Percentiles rank a stretch among this genome's conserved stretches.
Evolutionary conservation across 2,329 filamentous ascomycete genomes (phyloP).

Genomic region (Calonectria leucothoes): DNA sequence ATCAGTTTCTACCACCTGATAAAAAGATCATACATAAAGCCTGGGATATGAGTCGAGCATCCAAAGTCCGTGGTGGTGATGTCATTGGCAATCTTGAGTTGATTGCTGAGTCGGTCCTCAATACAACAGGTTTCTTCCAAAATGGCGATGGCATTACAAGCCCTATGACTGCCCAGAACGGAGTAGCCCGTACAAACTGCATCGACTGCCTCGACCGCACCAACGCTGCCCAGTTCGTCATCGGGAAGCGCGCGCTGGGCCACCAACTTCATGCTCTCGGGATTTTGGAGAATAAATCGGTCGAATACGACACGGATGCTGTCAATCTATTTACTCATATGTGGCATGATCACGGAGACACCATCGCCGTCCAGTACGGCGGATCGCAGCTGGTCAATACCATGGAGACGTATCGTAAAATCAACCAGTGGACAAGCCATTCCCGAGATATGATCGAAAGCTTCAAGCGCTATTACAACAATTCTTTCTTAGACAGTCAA

Average conservation of each 20-base stretch:
- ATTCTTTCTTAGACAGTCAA: conserved; percentile 97
- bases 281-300: conserved; percentile 79
- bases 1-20: conserved; percentile 86
- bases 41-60: conserved; percentile 98
- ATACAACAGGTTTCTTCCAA: conserved; percentile 91
- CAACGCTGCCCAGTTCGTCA: conserved; percentile 97
- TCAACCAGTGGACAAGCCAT: conserved; percentile 98
- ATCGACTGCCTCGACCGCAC: conserved; percentile 98
- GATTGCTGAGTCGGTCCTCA: conserved; percentile 89
- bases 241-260: conserved; percentile 92
- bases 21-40: conserved; percentile 94
- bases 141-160: conserved; percentile 82
- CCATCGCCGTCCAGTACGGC: conserved; percentile 96
- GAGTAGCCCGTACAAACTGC: conserved; percentile 94
- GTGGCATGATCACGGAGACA: conserved; percentile 98
- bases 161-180: conserved; percentile 81
- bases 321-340: conserved; percentile 98
- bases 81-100: conserved; percentile 92
- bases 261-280: conserved; percentile 93
- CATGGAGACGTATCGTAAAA: conserved; percentile 99
- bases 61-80: conserved; percentile 91
- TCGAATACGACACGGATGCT: conserved; percentile 95
- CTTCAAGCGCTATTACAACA: conserved; percentile 99
- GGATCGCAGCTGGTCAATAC: conserved; percentile 98
- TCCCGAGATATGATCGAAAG: conserved; percentile 99